These are phyloP conservation scores for Epicoccum sorghinum DNA, from an alignment of 2,329 filamentous ascomycete genomes.

Conservation along the genomic window DNA sequence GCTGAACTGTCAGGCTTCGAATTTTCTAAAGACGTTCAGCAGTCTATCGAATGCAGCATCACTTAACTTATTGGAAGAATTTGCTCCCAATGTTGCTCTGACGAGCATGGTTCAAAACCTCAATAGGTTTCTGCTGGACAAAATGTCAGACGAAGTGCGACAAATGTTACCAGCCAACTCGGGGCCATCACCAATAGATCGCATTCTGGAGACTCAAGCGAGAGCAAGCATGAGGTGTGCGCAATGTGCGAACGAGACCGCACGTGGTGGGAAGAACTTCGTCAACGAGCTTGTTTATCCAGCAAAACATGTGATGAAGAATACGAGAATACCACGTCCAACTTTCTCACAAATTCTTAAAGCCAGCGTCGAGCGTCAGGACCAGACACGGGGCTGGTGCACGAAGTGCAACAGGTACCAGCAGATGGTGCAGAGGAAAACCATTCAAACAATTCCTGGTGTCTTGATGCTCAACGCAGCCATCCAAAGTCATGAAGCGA, in stretches of 20 bases:
- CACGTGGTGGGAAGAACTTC: slow-evolving; percentile 76
- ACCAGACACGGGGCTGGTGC: slow-evolving; percentile 91
- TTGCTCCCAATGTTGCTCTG: slow-evolving; percentile 72
- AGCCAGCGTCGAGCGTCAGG: slow-evolving; percentile 86
- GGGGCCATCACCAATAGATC: slow-evolving; percentile 67
- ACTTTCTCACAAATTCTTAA: slow-evolving; percentile 92
- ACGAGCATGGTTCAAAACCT: slow-evolving; percentile 85
- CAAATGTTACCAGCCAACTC: slow-evolving; percentile 67
- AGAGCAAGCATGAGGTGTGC: slow-evolving; percentile 80
- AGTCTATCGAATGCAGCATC: slow-evolving; percentile 77
- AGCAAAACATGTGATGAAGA: slow-evolving; percentile 60
- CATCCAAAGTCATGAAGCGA: slow-evolving; percentile 73
- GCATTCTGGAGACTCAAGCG: slow-evolving; percentile 73
- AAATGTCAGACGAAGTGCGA: slow-evolving; percentile 77
- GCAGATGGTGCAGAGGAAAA: slow-evolving; percentile 82
- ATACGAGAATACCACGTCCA: slow-evolving; percentile 60
- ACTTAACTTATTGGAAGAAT: slow-evolving; percentile 84
- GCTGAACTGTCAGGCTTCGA: slow-evolving; percentile 94
- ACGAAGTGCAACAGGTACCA: slow-evolving; percentile 90
- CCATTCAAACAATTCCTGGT: slow-evolving; percentile 78
- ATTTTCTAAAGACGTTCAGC: slow-evolving; percentile 88
- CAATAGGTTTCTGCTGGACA: slow-evolving; percentile 83
- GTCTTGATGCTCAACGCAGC: slow-evolving; percentile 89
- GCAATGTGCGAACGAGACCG: slow-evolving; percentile 85
- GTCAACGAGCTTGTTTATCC: slow-evolving; percentile 89